Evolutionary conservation across 345 rosid genomes (phyloP).

Genomic region (Reutealis trisperma): DNA sequence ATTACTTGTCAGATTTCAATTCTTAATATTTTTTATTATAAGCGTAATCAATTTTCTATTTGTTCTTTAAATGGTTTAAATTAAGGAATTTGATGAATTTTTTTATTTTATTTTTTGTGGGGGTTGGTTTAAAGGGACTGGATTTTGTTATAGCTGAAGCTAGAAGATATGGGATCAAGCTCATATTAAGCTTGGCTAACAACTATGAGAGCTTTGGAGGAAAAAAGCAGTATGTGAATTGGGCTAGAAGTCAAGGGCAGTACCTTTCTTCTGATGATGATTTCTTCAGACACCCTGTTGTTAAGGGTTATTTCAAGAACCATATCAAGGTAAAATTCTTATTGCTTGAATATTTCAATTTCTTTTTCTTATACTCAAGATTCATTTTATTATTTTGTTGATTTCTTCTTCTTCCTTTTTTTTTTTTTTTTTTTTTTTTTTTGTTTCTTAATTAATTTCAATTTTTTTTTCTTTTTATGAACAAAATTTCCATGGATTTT

Average conservation of each 20-base stretch:
- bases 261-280: slow-evolving; percentile 33
- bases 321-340: slow-evolving; percentile 17
- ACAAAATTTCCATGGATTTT: not conserved
- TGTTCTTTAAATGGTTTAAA: not conserved
- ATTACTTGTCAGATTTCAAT: no score
- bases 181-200: slow-evolving; percentile 35
- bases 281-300: slow-evolving; percentile 34
- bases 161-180: slow-evolving; percentile 34
- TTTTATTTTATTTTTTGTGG: not conserved
- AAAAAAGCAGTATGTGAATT: slow-evolving; percentile 34
- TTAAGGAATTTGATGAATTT: not conserved
- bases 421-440: no score
- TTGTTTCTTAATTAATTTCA: not conserved
- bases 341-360: no score
- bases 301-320: slow-evolving; percentile 31
- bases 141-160: slow-evolving; percentile 40
- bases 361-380: not conserved
- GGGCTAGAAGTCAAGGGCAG: slow-evolving; percentile 28
- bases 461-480: not conserved
- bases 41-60: not conserved
- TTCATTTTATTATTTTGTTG: no score
- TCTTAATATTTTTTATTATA: no score
- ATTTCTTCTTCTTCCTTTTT: not conserved
- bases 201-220: slow-evolving; percentile 40
- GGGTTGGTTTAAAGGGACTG: slow-evolving; percentile 19